These are phyloP conservation scores for Plasmodium gaboni DNA, from an alignment of 169 alveolate genomes.

Conservation along the genomic window DNA sequence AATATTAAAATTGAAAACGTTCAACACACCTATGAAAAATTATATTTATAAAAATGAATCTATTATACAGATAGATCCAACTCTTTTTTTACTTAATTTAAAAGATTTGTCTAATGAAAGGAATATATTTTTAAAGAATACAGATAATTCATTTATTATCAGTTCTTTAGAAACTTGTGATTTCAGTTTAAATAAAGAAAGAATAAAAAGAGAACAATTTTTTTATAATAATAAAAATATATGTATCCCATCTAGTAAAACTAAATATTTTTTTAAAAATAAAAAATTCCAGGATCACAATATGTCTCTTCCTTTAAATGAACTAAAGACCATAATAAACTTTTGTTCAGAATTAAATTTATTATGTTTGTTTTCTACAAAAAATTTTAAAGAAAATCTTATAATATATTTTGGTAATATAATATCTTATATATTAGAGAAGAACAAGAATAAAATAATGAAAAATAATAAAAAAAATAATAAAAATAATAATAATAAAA, in stretches of 20 bases:
- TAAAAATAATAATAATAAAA: slow-evolving; percentile 1
- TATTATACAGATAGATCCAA: slow-evolving; percentile 67
- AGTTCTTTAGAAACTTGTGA: slow-evolving; percentile 68
- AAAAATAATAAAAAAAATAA: not conserved
- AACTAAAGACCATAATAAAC: slow-evolving; percentile 25
- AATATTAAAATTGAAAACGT: slow-evolving; percentile 23
- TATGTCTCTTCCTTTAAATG: slow-evolving; percentile 50
- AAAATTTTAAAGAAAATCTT: slow-evolving; percentile 54
- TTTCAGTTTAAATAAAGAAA: slow-evolving; percentile 42
- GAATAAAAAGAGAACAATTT: slow-evolving; percentile 66
- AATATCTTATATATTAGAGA: slow-evolving; percentile 47
- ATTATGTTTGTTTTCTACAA: slow-evolving; percentile 64
- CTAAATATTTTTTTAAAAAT: slow-evolving; percentile 61
- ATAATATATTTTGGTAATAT: slow-evolving; percentile 50
- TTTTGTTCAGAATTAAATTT: slow-evolving; percentile 67
- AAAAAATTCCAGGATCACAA: slow-evolving; percentile 53
- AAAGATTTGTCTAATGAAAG: slow-evolving; percentile 58
- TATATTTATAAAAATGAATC: slow-evolving; percentile 60
- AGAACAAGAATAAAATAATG: slow-evolving; percentile 21
- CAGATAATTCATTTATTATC: slow-evolving; percentile 39
- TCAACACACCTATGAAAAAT: slow-evolving; percentile 28
- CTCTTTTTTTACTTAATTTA: slow-evolving; percentile 53
- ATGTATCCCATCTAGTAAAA: slow-evolving; percentile 40
- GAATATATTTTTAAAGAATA: slow-evolving; percentile 51
- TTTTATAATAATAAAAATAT: slow-evolving; percentile 61